These are phyloP conservation scores for Pseudogymnoascus sp. DNA, from an alignment of 2,329 filamentous ascomycete genomes.

Conservation along the genomic window DNA sequence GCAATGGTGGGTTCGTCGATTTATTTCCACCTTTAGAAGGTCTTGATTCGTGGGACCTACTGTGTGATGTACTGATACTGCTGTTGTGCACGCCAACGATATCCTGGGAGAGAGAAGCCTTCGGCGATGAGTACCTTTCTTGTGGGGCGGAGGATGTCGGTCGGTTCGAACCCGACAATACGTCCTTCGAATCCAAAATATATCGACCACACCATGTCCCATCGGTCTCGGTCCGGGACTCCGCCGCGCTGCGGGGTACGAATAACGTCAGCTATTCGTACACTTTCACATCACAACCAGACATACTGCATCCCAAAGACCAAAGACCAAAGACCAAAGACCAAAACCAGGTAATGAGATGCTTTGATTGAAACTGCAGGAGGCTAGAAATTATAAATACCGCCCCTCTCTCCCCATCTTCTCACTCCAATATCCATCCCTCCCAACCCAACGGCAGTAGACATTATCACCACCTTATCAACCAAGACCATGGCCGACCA, in stretches of 20 bases:
- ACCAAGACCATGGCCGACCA: neutral
- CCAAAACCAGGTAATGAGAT: neutral
- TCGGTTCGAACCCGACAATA: neutral
- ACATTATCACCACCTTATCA: neutral
- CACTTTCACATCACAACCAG: neutral
- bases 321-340: neutral
- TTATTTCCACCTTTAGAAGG: too few relatives aligned
- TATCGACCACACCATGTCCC: neutral
- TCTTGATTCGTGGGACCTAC: too few relatives aligned
- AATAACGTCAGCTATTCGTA: neutral
- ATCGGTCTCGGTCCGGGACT: neutral
- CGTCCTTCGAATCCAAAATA: neutral
- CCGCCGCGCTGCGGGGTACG: neutral
- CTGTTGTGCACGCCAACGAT: too few relatives aligned
- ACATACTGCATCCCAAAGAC: neutral
- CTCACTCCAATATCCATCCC: neutral
- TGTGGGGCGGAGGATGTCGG: too few relatives aligned
- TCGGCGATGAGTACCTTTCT: too few relatives aligned
- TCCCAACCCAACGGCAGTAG: neutral
- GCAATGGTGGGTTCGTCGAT: too few relatives aligned
- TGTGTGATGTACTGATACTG: too few relatives aligned
- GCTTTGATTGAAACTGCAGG: neutral
- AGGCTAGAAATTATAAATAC: constrained; percentile 5
- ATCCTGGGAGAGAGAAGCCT: too few relatives aligned
- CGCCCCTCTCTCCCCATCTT: neutral